Evolutionary conservation across 2,329 filamentous ascomycete species (phyloP), one percentile per base, ranked within the genome.

Genomic region (Apiospora pterosperma): DNA sequence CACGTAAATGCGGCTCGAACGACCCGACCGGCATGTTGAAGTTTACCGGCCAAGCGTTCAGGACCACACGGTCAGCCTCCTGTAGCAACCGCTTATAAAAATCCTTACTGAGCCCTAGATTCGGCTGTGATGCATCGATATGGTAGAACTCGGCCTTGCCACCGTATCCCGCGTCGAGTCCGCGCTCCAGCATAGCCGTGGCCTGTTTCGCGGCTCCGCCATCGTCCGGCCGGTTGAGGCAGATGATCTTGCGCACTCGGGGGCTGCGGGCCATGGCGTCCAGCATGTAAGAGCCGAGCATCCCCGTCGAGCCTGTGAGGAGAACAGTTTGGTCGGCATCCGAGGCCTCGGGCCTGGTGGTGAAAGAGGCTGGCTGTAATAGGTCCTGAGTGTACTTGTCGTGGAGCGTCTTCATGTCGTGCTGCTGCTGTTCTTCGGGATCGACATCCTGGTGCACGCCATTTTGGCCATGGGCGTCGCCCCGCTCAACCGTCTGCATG

Each of bases 1-100:
- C 80, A 3, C 79, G 76, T 48, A 87, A 79, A 66, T 85, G 81
- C 0, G 80, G 76, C 68, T 83, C 80, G 64, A 87, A 87, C 0
- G 79, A 83, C 28, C 77, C 74, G 11, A 86, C 66, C 0, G 79
- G 73, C 25, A 85, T 79, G 70, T 82, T 85, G 71, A 82, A 84
- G 71, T 85, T 84, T 73, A 87, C 85, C 0, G 81, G 81, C 81
- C 83, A 86, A 7, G 84, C 83, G 67, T 84, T 86, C 73, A 87
- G 85, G 62, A 85, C 80, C 21, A 86, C 74, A 14, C 78, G 77
- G 62, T 84, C 82, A 0, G 78, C 76, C 2, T 80, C 74, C 12
- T 71, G 60, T 4, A 80, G 72, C 0, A 84, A 70, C 1, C 76
- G 70, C 42, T 74, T 41, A 72, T 80, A 77, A 0, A 72, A 73